Conservation (phyloP, 345 rosid genomes). For the Hypericum androsaemum region DNA sequence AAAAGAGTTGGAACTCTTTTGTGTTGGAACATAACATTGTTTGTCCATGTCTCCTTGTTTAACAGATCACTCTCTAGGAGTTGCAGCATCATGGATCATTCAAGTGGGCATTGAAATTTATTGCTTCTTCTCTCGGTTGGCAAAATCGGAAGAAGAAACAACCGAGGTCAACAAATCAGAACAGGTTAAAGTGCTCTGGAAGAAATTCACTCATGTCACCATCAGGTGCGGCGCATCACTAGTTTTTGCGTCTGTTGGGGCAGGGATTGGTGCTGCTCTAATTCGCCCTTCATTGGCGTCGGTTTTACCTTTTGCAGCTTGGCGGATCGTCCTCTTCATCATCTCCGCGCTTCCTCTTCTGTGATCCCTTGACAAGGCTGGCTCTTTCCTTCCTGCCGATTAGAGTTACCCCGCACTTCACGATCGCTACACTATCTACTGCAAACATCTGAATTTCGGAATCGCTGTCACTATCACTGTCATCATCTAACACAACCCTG, state of each 20-base stretch:
- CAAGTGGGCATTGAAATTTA: conserved; percentile 80
- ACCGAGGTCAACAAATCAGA: conserved; percentile 25
- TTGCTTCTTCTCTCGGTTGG: conserved; percentile 32
- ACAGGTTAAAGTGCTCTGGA: conserved; percentile 55
- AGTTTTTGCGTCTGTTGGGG: conserved; percentile 85
- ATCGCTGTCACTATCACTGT: no score
- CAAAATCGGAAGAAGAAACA: conserved; percentile 33
- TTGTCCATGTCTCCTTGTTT: conserved; percentile 8
- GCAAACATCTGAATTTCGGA: no score
- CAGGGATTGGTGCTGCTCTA: conserved; percentile 66
- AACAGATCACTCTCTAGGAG: conserved; percentile 74
- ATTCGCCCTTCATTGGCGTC: conserved; percentile 70
- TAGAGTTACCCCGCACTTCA: no score
- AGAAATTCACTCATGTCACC: conserved; percentile 55
- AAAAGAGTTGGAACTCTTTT: not conserved
- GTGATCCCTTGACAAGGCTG: no score
- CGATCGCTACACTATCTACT: no score
- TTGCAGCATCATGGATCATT: conserved; percentile 78
- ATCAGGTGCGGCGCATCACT: conserved; percentile 68
- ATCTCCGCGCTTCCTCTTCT: no score
- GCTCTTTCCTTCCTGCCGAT: no score
- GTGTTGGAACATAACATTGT: not conserved
- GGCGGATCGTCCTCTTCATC: no score
- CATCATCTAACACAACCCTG: no score
- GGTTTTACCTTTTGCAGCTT: no score